Evolutionary conservation across 768 basidiomycete genomes (phyloP).

Genomic region (Gloeopeniophorella convolvens): DNA sequence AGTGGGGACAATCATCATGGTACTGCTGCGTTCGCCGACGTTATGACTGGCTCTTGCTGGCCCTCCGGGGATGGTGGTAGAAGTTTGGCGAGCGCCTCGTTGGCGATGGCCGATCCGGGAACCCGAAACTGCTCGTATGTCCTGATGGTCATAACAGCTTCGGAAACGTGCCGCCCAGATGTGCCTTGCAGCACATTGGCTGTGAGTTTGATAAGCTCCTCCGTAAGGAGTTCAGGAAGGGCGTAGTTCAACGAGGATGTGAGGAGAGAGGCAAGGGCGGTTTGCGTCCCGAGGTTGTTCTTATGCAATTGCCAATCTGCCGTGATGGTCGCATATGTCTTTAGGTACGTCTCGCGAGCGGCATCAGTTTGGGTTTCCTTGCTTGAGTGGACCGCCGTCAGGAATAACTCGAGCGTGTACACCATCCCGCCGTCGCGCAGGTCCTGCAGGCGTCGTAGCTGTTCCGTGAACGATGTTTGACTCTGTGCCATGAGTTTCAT

Average conservation of each 20-base stretch:
- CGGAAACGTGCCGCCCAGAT: neutral
- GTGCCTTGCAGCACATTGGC: neutral
- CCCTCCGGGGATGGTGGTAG: too few relatives aligned
- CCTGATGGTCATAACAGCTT: neutral
- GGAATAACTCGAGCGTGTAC: conserved; percentile 3
- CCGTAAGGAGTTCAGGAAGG: neutral
- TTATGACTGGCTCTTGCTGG: too few relatives aligned
- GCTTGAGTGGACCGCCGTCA: neutral
- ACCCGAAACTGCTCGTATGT: neutral
- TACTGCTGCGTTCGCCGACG: too few relatives aligned
- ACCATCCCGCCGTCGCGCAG: conserved; percentile 2
- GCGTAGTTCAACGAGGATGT: neutral
- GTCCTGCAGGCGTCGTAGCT: conserved; percentile 5
- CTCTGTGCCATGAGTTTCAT: neutral
- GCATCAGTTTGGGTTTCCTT: neutral
- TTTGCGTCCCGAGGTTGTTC: neutral
- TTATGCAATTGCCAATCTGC: neutral
- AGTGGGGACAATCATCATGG: too few relatives aligned
- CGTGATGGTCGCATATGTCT: neutral
- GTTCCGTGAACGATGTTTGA: neutral
- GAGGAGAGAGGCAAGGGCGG: conserved; percentile 24
- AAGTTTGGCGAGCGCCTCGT: too few relatives aligned
- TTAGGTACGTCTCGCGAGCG: neutral
- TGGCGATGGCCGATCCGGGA: too few relatives aligned
- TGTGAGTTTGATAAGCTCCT: neutral